Conservation (phyloP, 2,329 filamentous ascomycete genomes). For the Pyricularia sp. region DNA sequence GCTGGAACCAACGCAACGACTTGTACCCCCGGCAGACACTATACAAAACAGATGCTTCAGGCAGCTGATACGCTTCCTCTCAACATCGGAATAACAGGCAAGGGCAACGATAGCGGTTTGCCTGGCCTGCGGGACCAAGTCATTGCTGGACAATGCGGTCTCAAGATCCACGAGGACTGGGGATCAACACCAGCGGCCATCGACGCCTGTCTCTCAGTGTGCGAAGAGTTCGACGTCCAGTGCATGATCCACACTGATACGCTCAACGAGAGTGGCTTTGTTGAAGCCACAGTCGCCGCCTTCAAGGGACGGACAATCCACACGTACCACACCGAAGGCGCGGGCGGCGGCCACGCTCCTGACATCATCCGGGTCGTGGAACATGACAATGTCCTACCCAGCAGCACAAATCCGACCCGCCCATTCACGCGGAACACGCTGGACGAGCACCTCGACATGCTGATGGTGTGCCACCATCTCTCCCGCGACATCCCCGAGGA, state of each 20-base stretch:
- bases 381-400: slow-evolving; percentile 75
- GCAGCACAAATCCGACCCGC: slow-evolving; percentile 82
- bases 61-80: slow-evolving; percentile 69
- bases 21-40: slow-evolving; percentile 74
- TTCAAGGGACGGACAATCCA: slow-evolving; percentile 84
- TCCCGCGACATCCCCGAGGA: slow-evolving; percentile 90
- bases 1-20: slow-evolving; percentile 87
- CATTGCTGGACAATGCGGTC: slow-evolving; percentile 70
- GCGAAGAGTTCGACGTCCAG: slow-evolving; percentile 84
- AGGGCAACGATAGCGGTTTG: slow-evolving; percentile 74
- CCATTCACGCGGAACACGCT: slow-evolving; percentile 87
- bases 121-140: slow-evolving; percentile 66
- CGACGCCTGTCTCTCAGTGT: slow-evolving; percentile 71
- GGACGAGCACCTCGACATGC: slow-evolving; percentile 94
- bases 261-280: slow-evolving; percentile 93
- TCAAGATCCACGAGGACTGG: slow-evolving; percentile 97
- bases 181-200: slow-evolving; percentile 84
- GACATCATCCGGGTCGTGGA: slow-evolving; percentile 94
- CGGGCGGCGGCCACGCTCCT: slow-evolving; percentile 85
- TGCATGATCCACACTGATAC: slow-evolving; percentile 94
- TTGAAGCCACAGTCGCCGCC: slow-evolving; percentile 77
- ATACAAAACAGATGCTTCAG: slow-evolving; percentile 82
- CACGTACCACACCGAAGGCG: slow-evolving; percentile 94
- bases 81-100: slow-evolving; percentile 84
- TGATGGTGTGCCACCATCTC: slow-evolving; percentile 95